phyloP scores from a whole-genome alignment of 495 filamentous ascomycete genomes.

The Chaetomium tenue region DNA sequence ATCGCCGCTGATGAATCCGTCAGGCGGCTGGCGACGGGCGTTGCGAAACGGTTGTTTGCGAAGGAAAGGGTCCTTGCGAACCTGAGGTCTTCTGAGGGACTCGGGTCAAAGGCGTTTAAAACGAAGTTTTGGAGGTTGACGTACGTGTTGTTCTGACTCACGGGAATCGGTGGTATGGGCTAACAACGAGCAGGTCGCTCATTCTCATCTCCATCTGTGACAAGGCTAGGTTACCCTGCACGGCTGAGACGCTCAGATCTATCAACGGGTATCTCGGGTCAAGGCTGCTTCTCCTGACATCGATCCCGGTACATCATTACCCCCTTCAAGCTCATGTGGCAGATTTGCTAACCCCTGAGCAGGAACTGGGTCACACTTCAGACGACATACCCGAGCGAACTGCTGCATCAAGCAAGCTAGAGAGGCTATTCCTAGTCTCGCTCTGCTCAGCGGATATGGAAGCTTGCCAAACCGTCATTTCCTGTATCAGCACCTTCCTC shows the following conservation, averaged over 20 bases:
- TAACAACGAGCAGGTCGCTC: slow-evolving; percentile 42
- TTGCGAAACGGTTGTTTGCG: slow-evolving; percentile 50
- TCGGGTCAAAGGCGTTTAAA: slow-evolving; percentile 42
- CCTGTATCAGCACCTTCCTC: slow-evolving; percentile 60
- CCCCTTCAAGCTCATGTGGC: not conserved
- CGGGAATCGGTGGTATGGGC: slow-evolving; percentile 7
- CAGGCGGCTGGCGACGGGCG: slow-evolving; percentile 43
- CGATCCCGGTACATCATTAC: slow-evolving; percentile 42
- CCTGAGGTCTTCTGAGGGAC: slow-evolving; percentile 42
- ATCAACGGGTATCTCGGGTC: slow-evolving; percentile 55
- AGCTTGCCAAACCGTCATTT: slow-evolving; percentile 59
- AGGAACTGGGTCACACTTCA: slow-evolving; percentile 50
- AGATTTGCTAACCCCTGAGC: not conserved
- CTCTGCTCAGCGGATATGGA: slow-evolving; percentile 63
- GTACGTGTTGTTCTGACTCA: slow-evolving; percentile 36
- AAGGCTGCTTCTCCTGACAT: slow-evolving; percentile 46
- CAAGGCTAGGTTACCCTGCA: slow-evolving; percentile 42
- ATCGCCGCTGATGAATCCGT: slow-evolving; percentile 52
- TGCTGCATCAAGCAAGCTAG: slow-evolving; percentile 50
- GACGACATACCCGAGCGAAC: slow-evolving; percentile 53
- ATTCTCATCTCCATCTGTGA: slow-evolving; percentile 53
- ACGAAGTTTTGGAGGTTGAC: slow-evolving; percentile 54
- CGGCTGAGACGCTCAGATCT: slow-evolving; percentile 44
- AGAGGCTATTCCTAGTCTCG: slow-evolving; percentile 58
- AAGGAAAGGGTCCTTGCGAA: slow-evolving; percentile 38